These are phyloP conservation scores for Leccinum proliferum DNA, from an alignment of 1,284 basidiomycete species.

Conservation along the genomic window DNA sequence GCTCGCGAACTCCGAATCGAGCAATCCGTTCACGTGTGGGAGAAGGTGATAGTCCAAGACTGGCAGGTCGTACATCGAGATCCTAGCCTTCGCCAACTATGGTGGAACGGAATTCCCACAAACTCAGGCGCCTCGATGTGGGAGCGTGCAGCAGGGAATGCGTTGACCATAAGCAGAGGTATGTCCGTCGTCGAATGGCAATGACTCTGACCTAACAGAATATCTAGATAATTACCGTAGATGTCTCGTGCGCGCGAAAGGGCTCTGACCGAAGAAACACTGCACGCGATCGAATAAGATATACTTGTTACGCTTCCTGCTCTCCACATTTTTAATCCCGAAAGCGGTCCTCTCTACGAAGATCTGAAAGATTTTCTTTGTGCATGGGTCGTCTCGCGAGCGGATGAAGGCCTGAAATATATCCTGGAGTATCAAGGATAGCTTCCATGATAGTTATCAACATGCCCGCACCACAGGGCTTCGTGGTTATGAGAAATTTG, in stretches of 20 bases:
- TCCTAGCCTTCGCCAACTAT: constrained; percentile 64
- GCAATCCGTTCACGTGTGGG: constrained; percentile 69
- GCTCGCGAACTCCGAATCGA: constrained; percentile 68
- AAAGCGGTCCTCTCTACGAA: constrained; percentile 76
- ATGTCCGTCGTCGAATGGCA: constrained; percentile 6
- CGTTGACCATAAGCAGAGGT: constrained; percentile 85
- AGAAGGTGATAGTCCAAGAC: constrained; percentile 76
- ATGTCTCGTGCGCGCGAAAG: constrained; percentile 71
- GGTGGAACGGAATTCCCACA: constrained; percentile 92
- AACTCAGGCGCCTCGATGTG: constrained; percentile 84
- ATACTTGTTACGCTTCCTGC: constrained; percentile 77
- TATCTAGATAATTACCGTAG: constrained; percentile 64
- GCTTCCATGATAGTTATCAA: constrained; percentile 90
- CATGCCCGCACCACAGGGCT: constrained; percentile 75
- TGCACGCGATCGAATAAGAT: constrained; percentile 78
- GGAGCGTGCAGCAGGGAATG: constrained; percentile 87
- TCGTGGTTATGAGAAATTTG: constrained; percentile 86
- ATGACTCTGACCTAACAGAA: not conserved
- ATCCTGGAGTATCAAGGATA: constrained; percentile 64
- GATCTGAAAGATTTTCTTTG: constrained; percentile 86
- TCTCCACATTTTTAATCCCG: constrained; percentile 81
- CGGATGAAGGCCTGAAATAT: constrained; percentile 85
- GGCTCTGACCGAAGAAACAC: constrained; percentile 55
- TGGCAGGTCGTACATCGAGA: constrained; percentile 74
- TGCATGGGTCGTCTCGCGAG: constrained; percentile 89